Conservation (phyloP, 495 filamentous ascomycete genomes). For the Annulohypoxylon moriforme region DNA sequence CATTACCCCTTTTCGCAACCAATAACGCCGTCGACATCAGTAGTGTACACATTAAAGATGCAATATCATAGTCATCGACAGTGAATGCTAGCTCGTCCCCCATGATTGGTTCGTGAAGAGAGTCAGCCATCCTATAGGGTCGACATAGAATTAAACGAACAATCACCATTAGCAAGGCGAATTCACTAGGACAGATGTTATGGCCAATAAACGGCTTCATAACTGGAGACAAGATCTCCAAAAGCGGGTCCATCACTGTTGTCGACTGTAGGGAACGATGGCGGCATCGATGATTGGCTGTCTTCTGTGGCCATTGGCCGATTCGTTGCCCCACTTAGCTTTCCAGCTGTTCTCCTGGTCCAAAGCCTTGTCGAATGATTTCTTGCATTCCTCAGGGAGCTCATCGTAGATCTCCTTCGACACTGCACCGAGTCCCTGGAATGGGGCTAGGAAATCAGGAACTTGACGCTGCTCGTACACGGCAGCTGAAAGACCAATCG, state of each 20-base stretch:
- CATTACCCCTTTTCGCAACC: slow-evolving; percentile 2
- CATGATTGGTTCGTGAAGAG: background rate
- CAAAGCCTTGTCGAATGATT: slow-evolving; percentile 73
- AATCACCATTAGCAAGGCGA: background rate
- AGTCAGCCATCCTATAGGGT: background rate
- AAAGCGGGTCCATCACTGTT: slow-evolving; percentile 8
- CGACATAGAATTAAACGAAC: background rate
- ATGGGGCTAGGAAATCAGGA: slow-evolving; percentile 61
- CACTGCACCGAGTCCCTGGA: slow-evolving; percentile 73
- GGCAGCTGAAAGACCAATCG: slow-evolving; percentile 51
- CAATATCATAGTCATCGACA: background rate
- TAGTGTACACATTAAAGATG: background rate
- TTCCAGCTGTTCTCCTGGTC: slow-evolving; percentile 77
- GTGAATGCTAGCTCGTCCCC: background rate
- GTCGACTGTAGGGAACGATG: slow-evolving; percentile 61
- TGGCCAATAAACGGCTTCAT: background rate
- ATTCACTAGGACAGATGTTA: too few species aligned
- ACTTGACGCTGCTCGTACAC: slow-evolving; percentile 62
- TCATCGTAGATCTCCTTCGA: slow-evolving; percentile 73
- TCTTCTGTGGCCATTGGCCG: slow-evolving; percentile 55
- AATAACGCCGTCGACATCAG: background rate
- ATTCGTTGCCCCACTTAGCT: slow-evolving; percentile 73
- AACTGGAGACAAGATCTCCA: too few species aligned
- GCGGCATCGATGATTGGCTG: slow-evolving; percentile 66
- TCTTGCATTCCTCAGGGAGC: slow-evolving; percentile 76